Conservation (phyloP, 108 stramenopile species). For the Pseudonitzschia multistriata region DNA sequence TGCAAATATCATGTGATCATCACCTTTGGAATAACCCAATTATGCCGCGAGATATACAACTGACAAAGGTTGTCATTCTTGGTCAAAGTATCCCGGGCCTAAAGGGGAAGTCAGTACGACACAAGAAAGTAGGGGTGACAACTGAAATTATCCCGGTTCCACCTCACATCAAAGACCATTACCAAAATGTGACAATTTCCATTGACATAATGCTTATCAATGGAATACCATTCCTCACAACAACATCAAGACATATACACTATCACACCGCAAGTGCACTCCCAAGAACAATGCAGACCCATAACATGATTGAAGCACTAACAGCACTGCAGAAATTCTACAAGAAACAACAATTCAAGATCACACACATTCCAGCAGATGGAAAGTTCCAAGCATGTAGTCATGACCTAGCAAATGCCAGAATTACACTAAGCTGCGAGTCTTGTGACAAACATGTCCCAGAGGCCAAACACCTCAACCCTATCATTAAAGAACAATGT, state of each 20-base stretch:
- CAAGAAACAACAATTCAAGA: no score
- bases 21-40: slow-evolving; percentile 14
- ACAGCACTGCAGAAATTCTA: no score
- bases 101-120: slow-evolving; percentile 38
- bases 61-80: slow-evolving; percentile 32
- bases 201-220: slow-evolving; percentile 44
- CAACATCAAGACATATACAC: slow-evolving; percentile 27
- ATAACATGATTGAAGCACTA: no score
- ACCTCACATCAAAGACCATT: not conserved
- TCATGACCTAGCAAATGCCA: not conserved
- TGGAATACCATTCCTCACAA: slow-evolving; percentile 34
- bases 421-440: slow-evolving; percentile 3
- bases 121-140: slow-evolving; percentile 2
- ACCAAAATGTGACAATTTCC: slow-evolving; percentile 29
- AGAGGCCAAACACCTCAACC: slow-evolving; percentile 24
- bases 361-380: not conserved
- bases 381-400: not conserved
- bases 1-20: not conserved
- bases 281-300: not conserved
- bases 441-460: slow-evolving; percentile 31
- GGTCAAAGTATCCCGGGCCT: slow-evolving; percentile 23
- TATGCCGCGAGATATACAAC: slow-evolving; percentile 19
- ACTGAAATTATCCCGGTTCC: slow-evolving; percentile 1
- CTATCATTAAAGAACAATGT: slow-evolving; percentile 33
- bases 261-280: slow-evolving; percentile 31